Percentiles rank a stretch among this genome's conserved stretches.
phyloP scores from a whole-genome alignment of 208 protist species.

The Vickermania spadyakhi region DNA sequence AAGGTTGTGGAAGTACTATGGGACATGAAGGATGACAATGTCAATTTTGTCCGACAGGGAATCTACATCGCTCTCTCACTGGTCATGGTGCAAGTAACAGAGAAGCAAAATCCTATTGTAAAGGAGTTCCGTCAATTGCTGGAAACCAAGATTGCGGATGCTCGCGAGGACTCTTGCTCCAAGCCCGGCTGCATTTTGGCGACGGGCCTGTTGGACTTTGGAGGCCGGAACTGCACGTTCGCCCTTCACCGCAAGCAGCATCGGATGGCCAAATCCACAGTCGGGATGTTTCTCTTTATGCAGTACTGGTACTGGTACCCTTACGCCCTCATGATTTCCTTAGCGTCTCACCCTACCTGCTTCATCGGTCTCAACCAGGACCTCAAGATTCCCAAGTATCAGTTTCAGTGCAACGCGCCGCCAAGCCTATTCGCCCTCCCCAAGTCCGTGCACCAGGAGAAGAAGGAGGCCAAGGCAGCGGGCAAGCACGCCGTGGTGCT shows the following conservation, averaged over 20 bases:
- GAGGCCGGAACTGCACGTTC: slow-evolving; percentile 96
- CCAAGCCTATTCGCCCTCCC: slow-evolving; percentile 92
- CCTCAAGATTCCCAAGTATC: slow-evolving; percentile 93
- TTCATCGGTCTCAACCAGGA: slow-evolving; percentile 97
- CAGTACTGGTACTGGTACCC: slow-evolving; percentile 99
- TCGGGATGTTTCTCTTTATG: slow-evolving; percentile 96
- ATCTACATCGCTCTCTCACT: slow-evolving; percentile 95
- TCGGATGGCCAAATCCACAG: slow-evolving; percentile 91
- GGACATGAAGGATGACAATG: slow-evolving; percentile 90
- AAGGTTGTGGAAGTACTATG: slow-evolving; percentile 94
- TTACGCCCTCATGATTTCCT: slow-evolving; percentile 94
- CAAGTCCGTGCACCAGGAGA: slow-evolving; percentile 76
- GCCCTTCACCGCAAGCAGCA: slow-evolving; percentile 90
- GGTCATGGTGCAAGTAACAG: slow-evolving; percentile 93
- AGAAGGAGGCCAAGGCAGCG: slow-evolving; percentile 73
- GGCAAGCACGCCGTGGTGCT: slow-evolving; percentile 64
- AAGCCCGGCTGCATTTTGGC: slow-evolving; percentile 98
- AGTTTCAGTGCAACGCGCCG: slow-evolving; percentile 85
- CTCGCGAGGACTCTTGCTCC: slow-evolving; percentile 93
- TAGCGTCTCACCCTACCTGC: slow-evolving; percentile 95
- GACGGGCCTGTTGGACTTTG: slow-evolving; percentile 96
- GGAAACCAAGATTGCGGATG: slow-evolving; percentile 72
- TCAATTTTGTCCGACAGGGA: slow-evolving; percentile 97
- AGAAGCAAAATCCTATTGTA: slow-evolving; percentile 83
- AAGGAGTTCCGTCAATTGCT: slow-evolving; percentile 81